Evolutionary conservation across 495 filamentous ascomycete genomes (phyloP).

Genomic region (Trichoderma erinaceum): DNA sequence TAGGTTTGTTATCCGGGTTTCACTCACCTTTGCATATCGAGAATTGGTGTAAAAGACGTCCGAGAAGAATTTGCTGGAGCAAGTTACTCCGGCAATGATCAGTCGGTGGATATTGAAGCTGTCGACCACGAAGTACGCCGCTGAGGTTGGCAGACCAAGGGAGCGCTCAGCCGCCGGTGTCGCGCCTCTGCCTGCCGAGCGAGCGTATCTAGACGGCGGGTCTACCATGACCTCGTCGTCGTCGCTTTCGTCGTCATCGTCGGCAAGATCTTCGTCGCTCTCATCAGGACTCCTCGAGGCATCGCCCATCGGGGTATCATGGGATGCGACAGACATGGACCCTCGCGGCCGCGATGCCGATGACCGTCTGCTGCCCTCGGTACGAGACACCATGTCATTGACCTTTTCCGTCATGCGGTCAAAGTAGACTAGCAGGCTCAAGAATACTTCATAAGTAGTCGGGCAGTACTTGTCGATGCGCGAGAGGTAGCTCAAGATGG

Average conservation of each 20-base stretch:
- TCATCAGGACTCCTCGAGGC: constrained; percentile 19
- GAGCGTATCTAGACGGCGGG: constrained; percentile 2
- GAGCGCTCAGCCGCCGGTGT: constrained; percentile 34
- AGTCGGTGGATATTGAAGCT: constrained; percentile 98
- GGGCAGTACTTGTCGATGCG: constrained; percentile 99
- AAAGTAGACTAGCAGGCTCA: constrained; percentile 94
- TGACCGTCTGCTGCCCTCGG: constrained; percentile 32
- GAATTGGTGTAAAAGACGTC: constrained; percentile 99
- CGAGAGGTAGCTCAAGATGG: constrained; percentile 90
- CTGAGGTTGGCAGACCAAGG: constrained; percentile 32
- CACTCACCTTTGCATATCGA: constrained; percentile 89
- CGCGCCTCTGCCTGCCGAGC: constrained; percentile 20
- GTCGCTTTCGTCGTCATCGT: constrained; percentile 29
- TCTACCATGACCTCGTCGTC: constrained; percentile 20
- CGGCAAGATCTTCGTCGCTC: constrained; percentile 35
- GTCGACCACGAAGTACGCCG: constrained; percentile 88
- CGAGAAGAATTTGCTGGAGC: constrained; percentile 99
- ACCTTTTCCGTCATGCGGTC: constrained; percentile 98
- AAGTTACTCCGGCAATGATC: constrained; percentile 95
- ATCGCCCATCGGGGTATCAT: constrained; percentile 34
- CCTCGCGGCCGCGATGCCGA: not conserved
- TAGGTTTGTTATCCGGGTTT: not conserved
- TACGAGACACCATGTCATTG: constrained; percentile 54
- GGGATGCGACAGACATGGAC: constrained; percentile 13
- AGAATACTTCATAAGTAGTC: constrained; percentile 96